phyloP scores from a whole-genome alignment of 371 early-diverging fungal species.

The Rhizopus stolonifer region DNA sequence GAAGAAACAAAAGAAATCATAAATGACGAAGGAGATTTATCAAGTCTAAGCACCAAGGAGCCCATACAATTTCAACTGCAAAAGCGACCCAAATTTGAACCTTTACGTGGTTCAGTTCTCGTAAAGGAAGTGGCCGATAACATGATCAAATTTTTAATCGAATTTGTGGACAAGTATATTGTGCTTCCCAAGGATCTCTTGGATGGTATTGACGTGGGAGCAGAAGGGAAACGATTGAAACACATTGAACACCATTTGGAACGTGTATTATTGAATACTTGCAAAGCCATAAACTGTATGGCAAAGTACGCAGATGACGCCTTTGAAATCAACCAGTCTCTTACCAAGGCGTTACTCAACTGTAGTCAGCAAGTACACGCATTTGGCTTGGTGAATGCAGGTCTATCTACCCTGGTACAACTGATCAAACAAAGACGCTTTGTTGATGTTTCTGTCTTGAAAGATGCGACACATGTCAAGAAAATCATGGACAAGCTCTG shows the following conservation, averaged over 20 bases:
- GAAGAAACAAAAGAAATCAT: slow-evolving; percentile 2
- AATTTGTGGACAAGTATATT: slow-evolving; percentile 34
- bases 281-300: slow-evolving; percentile 25
- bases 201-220: slow-evolving; percentile 41
- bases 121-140: slow-evolving; percentile 32
- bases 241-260: slow-evolving; percentile 39
- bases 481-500: slow-evolving; percentile 46
- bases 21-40: slow-evolving; percentile 40
- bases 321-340: slow-evolving; percentile 1
- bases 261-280: slow-evolving; percentile 27
- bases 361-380: slow-evolving; percentile 49
- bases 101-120: slow-evolving; percentile 38
- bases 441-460: slow-evolving; percentile 16
- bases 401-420: slow-evolving; percentile 37
- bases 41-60: slow-evolving; percentile 2
- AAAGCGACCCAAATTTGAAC: slow-evolving; percentile 32
- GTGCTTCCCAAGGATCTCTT: slow-evolving; percentile 22
- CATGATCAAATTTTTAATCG: slow-evolving; percentile 29
- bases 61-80: slow-evolving; percentile 6
- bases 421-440: slow-evolving; percentile 28
- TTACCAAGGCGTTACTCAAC: slow-evolving; percentile 40
- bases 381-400: slow-evolving; percentile 51
- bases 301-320: slow-evolving; percentile 22
- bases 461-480: slow-evolving; percentile 14
- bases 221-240: slow-evolving; percentile 35